Conservation (phyloP, 208 protist species). For the Phytomonas sp. region DNA sequence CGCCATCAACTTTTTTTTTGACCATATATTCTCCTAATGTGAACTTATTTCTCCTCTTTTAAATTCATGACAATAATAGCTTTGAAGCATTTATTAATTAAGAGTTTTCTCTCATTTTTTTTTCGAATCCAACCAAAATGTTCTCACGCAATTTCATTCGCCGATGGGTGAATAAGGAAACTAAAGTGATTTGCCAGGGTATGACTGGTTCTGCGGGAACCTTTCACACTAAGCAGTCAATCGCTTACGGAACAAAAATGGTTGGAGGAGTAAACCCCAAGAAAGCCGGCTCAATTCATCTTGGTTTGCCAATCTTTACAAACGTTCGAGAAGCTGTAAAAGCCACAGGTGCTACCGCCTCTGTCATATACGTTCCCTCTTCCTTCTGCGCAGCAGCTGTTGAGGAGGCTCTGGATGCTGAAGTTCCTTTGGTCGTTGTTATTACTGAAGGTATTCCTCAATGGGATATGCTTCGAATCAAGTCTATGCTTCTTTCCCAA, state of each 20-base stretch:
- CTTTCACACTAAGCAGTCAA: constrained; percentile 96
- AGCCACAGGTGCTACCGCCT: constrained; percentile 90
- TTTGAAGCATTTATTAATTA: background rate
- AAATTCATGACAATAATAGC: background rate
- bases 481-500: constrained; percentile 88
- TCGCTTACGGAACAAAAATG: constrained; percentile 98
- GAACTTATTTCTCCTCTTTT: constrained; percentile 9
- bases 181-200: constrained; percentile 98
- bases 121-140: constrained; percentile 23
- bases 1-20: background rate
- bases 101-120: background rate
- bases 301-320: constrained; percentile 95
- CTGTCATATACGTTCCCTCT: constrained; percentile 98
- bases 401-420: constrained; percentile 95
- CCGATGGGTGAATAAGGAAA: constrained; percentile 91
- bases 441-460: constrained; percentile 99
- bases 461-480: constrained; percentile 96
- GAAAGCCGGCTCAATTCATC: constrained; percentile 93
- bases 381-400: constrained; percentile 92
- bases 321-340: constrained; percentile 85
- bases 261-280: constrained; percentile 96
- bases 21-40: constrained; percentile 6
- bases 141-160: constrained; percentile 50
- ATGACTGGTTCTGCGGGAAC: constrained; percentile 98
- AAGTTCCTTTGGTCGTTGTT: constrained; percentile 95